Conservation (phyloP, 2,329 filamentous ascomycete species). For the Xylariaceae sp. region DNA sequence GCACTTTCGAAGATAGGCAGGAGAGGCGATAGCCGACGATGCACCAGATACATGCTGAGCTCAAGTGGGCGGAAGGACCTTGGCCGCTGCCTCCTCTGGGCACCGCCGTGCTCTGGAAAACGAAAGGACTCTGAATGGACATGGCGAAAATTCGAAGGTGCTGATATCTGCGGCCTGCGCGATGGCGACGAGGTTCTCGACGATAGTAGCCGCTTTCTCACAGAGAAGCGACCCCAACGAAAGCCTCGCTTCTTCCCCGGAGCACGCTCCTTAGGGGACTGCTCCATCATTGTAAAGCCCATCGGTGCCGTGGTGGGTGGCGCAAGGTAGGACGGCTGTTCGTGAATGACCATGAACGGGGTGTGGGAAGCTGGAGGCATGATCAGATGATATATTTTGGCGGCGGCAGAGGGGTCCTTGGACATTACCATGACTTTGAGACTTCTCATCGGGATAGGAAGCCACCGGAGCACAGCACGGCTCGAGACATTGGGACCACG, state of each 20-base stretch:
- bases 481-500: conserved; percentile 40
- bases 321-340: conserved; percentile 30
- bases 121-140: conserved; percentile 33
- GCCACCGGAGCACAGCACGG: conserved; percentile 37
- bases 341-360: conserved; percentile 28
- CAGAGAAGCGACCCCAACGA: conserved; percentile 35
- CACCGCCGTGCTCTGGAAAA: conserved; percentile 16
- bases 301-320: conserved; percentile 24
- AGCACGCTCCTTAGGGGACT: conserved; percentile 25
- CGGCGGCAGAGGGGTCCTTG: conserved; percentile 3
- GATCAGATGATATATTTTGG: conserved; percentile 10
- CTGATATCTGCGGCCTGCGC: conserved; percentile 50
- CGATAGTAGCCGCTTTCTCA: conserved; percentile 39
- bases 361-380: conserved; percentile 21
- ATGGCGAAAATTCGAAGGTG: conserved; percentile 54
- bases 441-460: conserved; percentile 31
- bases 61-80: conserved; percentile 47
- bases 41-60: conserved; percentile 43
- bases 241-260: conserved; percentile 31
- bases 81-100: conserved; percentile 22
- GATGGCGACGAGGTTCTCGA: conserved; percentile 30
- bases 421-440: conserved; percentile 30
- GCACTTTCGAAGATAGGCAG: conserved; percentile 41
- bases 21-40: conserved; percentile 47
- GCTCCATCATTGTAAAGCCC: conserved; percentile 17